Evolutionary conservation across 441 rosid species (phyloP).

Genomic region (Euphorbia schlechtendalii): DNA sequence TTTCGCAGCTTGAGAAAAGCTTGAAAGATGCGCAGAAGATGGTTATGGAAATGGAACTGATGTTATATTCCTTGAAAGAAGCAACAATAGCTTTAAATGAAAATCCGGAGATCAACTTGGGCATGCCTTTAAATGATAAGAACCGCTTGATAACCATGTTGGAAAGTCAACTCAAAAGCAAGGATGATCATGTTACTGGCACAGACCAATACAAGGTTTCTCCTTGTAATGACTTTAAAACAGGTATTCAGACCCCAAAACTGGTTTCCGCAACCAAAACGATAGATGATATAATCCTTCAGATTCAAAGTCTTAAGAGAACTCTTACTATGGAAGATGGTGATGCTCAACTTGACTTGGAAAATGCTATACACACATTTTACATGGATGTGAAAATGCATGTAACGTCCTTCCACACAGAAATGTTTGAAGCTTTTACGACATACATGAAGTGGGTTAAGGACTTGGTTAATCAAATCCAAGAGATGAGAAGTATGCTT

Average conservation of each 20-base stretch:
- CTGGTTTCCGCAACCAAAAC: constrained; percentile 15
- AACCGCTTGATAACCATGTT: constrained; percentile 34
- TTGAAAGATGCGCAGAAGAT: constrained; percentile 81
- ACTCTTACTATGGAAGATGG: constrained; percentile 23
- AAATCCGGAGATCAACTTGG: constrained; percentile 24
- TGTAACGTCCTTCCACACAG: constrained; percentile 24
- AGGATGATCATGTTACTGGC: constrained; percentile 34
- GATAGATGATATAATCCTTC: constrained; percentile 10
- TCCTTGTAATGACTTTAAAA: constrained; percentile 19
- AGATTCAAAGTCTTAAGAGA: constrained; percentile 16
- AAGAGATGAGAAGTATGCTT: constrained; percentile 23
- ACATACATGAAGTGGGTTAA: constrained; percentile 25
- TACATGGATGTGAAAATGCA: constrained; percentile 27
- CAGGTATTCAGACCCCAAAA: constrained; percentile 16
- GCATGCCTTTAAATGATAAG: constrained; percentile 36
- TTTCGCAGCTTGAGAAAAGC: constrained; percentile 67
- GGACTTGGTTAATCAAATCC: constrained; percentile 29
- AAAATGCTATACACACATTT: constrained; percentile 26
- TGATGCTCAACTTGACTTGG: constrained; percentile 29
- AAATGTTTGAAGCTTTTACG: constrained; percentile 25
- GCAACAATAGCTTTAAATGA: constrained; percentile 62
- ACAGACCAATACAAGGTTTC: constrained; percentile 32
- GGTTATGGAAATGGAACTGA: constrained; percentile 71
- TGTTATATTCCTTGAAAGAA: constrained; percentile 62
- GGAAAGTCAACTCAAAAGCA: constrained; percentile 32